phyloP scores from a whole-genome alignment of 208 protist genomes.

The Tetramitus jugosus region DNA sequence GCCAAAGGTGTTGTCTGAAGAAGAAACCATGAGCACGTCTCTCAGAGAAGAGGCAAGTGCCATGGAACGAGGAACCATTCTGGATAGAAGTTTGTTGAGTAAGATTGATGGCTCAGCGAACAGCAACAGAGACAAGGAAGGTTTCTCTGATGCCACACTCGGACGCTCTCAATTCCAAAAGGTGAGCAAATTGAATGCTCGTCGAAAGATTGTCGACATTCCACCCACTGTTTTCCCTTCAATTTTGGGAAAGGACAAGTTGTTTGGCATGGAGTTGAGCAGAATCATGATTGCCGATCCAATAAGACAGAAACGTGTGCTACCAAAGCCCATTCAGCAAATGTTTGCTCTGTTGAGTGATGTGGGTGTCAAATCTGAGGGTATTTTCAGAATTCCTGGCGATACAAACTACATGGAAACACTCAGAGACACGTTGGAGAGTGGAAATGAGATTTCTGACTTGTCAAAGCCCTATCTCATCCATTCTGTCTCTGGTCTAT shows the following conservation, averaged over 20 bases:
- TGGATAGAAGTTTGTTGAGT: neutral
- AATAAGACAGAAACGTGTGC: neutral
- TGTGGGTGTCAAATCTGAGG: neutral
- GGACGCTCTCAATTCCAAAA: too few relatives aligned
- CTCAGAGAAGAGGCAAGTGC: too few relatives aligned
- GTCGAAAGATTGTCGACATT: neutral
- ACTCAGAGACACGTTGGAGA: neutral
- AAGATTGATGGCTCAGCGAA: neutral
- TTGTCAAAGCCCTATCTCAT: neutral
- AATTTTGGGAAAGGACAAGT: neutral
- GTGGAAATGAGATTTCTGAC: neutral
- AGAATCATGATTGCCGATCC: neutral
- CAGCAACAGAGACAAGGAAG: too few relatives aligned
- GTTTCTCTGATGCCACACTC: too few relatives aligned
- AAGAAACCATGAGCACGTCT: too few relatives aligned
- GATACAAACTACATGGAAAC: neutral
- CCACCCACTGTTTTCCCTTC: neutral
- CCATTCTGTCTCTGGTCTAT: neutral
- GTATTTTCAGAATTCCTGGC: neutral
- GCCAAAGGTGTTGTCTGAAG: neutral
- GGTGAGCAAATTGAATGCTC: neutral
- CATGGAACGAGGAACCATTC: too few relatives aligned
- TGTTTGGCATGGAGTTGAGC: neutral
- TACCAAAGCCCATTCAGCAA: neutral
- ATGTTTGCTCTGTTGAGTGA: neutral